These are phyloP conservation scores for Penicilliopsis zonata DNA, from an alignment of 495 filamentous ascomycete genomes.

Conservation along the genomic window DNA sequence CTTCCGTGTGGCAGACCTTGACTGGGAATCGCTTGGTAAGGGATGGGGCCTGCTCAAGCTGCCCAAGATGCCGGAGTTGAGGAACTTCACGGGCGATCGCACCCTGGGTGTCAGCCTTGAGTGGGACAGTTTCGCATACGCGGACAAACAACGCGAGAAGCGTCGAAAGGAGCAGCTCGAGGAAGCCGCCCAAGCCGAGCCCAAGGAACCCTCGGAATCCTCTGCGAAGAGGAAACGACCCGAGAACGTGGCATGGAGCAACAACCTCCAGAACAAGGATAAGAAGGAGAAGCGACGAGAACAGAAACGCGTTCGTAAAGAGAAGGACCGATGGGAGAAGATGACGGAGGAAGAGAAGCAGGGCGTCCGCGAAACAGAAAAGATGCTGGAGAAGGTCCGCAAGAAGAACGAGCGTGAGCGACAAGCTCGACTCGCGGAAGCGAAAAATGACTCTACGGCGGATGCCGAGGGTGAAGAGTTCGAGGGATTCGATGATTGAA, in stretches of 20 bases:
- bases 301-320: conserved; percentile 59
- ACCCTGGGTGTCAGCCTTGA: conserved; percentile 51
- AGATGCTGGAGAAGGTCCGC: conserved; percentile 61
- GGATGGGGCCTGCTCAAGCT: conserved; percentile 77
- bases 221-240: conserved; percentile 26
- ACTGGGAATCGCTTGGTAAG: conserved; percentile 70
- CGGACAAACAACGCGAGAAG: conserved; percentile 67
- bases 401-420: conserved; percentile 36
- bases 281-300: conserved; percentile 55
- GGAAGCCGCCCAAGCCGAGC: conserved; percentile 19
- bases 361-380: conserved; percentile 56
- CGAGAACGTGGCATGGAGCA: conserved; percentile 68
- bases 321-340: conserved; percentile 51
- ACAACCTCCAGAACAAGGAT: conserved; percentile 61
- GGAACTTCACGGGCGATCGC: conserved; percentile 51
- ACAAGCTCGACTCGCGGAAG: conserved; percentile 8
- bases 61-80: conserved; percentile 90
- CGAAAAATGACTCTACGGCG: conserved; percentile 6
- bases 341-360: conserved; percentile 65
- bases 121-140: conserved; percentile 53
- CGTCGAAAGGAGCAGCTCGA: conserved; percentile 46
- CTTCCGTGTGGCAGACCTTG: conserved; percentile 69
- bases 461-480: conserved; percentile 27
- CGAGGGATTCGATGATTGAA: conserved; percentile 34
- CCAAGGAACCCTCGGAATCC: conserved; percentile 10